Evolutionary conservation across 2,329 filamentous ascomycete genomes (phyloP), one percentile per base, ranked within the genome.

Genomic region (Tolypocladium ovalisporum): DNA sequence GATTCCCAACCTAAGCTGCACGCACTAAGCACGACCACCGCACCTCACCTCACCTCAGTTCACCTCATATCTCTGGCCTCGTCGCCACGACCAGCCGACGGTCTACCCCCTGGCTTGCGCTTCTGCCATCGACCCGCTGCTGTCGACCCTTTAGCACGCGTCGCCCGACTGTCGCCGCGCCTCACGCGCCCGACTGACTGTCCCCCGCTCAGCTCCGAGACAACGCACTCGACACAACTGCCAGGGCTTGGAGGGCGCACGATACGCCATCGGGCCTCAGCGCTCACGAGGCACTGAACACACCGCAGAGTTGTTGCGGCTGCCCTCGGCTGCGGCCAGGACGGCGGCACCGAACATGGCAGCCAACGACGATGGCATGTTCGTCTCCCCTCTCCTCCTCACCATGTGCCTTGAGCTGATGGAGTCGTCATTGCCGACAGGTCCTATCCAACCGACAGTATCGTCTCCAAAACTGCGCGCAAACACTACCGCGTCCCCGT

Each of bases 401-500:
- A 22, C 42, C 44, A 13, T 12, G 22, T 32, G 7, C 15, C 51
- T 39, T 52, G 27, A 13, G 52, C 54, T 58, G 39, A 59, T 52
- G 42, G 54, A 27, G 55, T 52, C 47, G 24, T 52, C 56, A 22
- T 22, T 27, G n/a, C 27, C 24, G 19, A 55, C 60, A 89, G 86
- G 67, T 79, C 81, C 70, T 80, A 82, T 73, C 81, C 84, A 58
- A 88, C 86, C 61, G 83, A 89, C 62, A 75, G 77, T 65, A 76
- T 90, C 61, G 79, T 90, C 61, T 79, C 83, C 56, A 75, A 77
- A 58, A 76, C 73, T 54, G 79, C 80, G 60, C 82, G 84, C 66
- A 86, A 81, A 63, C 87, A 87, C 69, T 90, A 87, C 68, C 82
- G 82, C 52, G 80, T 85, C 60, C 79, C 78, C 51, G 85, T 90